Evolutionary conservation across 75 land plant genomes (phyloP).

Genomic region (Larix kaempferi): DNA sequence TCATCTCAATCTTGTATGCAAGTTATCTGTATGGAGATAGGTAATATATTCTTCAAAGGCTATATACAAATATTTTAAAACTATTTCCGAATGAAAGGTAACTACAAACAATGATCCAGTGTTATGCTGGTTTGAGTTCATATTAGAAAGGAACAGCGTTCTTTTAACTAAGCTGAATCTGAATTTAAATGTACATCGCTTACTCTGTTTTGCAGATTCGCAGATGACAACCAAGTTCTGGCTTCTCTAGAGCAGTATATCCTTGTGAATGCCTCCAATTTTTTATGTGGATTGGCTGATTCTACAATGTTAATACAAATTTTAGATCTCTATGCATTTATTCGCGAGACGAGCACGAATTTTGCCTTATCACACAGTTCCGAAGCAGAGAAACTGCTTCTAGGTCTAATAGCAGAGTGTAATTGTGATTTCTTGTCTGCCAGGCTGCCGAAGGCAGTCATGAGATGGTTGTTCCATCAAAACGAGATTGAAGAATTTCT

Average conservation of each 20-base stretch:
- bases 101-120: neutral
- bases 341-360: slow-evolving; percentile 22
- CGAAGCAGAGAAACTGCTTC: slow-evolving; percentile 72
- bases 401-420: slow-evolving; percentile 39
- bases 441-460: slow-evolving; percentile 32
- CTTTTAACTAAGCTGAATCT: neutral
- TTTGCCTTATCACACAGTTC: slow-evolving; percentile 33
- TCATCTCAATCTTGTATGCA: slow-evolving; percentile 51
- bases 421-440: slow-evolving; percentile 43
- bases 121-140: neutral
- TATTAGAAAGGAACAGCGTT: neutral
- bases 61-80: neutral
- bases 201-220: slow-evolving; percentile 52
- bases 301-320: slow-evolving; percentile 35
- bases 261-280: slow-evolving; percentile 44
- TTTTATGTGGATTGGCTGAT: slow-evolving; percentile 12
- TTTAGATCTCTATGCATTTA: slow-evolving; percentile 53
- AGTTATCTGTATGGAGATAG: slow-evolving; percentile 65
- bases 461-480: slow-evolving; percentile 68
- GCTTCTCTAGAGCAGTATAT: slow-evolving; percentile 81
- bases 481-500: slow-evolving; percentile 38
- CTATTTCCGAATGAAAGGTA: neutral
- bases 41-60: slow-evolving; percentile 21
- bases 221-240: slow-evolving; percentile 64
- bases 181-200: neutral